Evolutionary conservation across 2,329 filamentous ascomycete genomes (phyloP), one percentile per base, ranked within the genome.

Genomic region (Shiraia bambusicola): DNA sequence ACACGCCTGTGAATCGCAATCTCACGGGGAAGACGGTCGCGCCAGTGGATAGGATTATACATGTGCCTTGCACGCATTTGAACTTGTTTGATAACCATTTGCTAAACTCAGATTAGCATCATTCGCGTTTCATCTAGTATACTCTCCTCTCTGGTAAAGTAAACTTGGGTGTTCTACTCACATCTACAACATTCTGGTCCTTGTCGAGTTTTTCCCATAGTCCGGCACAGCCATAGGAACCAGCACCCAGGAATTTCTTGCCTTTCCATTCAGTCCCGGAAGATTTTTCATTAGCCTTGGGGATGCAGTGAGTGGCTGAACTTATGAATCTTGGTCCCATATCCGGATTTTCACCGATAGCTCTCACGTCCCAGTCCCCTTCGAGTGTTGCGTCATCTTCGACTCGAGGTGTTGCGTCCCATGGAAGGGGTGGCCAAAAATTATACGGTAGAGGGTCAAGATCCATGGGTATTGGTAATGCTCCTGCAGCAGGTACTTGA

Each of bases 1-100:
- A 43, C 28, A 6, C 28, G 22, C 28, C 32, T 14, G 24, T 43
- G 40, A 15, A 38, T 43, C 3, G 25, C 30, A 15, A 43, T 37
- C 13, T 43, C 40, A 24, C 28, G 13, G 8, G 40, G 40, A n/a
- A 37, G 19, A 9, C 28, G 34, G 15, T 37, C 22, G 15, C 40
- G 34, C 34, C 40, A 43, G 6, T 37, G 3, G 4, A 22, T 3
- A 13, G 38, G 38, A 22, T 41, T 26, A 9, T 32, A 27, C 25
- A 31, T 30, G 2, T 29, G n/a, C 2, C 6, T 9, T 4, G 9
- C 24, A 3, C 4, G 9, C 6, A 14, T 11, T 29, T 26, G 30
- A 25, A 24, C 24, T 26, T 15, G 19, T 22, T 22, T 22, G 19
- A 22, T 22, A 8, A 8, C 19, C 19, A 22, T 22, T 5, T 22